Base-by-base conservation (phyloP, 2,329 filamentous ascomycete species). In the Trichoderma sp. region DNA sequence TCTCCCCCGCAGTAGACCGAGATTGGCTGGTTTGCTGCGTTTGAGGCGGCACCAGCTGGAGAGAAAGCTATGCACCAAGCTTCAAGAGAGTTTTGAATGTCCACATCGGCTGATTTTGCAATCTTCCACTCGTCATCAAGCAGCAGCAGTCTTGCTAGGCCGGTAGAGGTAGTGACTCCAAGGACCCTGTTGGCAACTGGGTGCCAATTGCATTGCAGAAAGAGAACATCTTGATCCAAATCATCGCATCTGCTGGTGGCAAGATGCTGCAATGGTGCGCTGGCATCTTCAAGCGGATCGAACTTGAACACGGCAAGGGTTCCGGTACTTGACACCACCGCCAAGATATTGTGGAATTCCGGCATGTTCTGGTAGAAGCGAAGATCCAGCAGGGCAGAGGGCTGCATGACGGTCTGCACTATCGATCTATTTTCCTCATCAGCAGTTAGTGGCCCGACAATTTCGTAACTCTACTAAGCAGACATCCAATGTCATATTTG, bases 321-420 rank as follows among this genome's bases (percentile, higher is more conserved):
- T 0, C 91, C 92, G 0, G 91, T 92, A 71, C 93, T 97, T 1
- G 91, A 92, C 10, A 93, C 92, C 3, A 90, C 88, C 11, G 89
- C 93, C 65, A 97, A 84, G 4, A 91, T 80, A 34, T 84, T 83
- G 60, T 79, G 80, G 8, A 74, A 74, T 2, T 75, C 71, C 63
- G 80, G 76, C 1, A 54, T 66, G 5, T 58, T 54, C 16, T 86
- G 87, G 70, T 90, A 88, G 78, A 97, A 98, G 73, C 94, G 92
- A 34, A 97, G 82, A 77, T 97, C 94, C 65, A 97, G 85, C 32
- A 97, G 86, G 6, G 93, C 94, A 64, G 89, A 93, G 4, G 89
- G 86, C 26, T 91, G 88, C 5, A 82, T 75, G 5, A 90, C 71
- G 1, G 85, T 90, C 75, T 92, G 87, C 5, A 90, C 75, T 68